Conservation (phyloP, 192 early-diverging fungal genomes). For the Entophlyctis luteolus region DNA sequence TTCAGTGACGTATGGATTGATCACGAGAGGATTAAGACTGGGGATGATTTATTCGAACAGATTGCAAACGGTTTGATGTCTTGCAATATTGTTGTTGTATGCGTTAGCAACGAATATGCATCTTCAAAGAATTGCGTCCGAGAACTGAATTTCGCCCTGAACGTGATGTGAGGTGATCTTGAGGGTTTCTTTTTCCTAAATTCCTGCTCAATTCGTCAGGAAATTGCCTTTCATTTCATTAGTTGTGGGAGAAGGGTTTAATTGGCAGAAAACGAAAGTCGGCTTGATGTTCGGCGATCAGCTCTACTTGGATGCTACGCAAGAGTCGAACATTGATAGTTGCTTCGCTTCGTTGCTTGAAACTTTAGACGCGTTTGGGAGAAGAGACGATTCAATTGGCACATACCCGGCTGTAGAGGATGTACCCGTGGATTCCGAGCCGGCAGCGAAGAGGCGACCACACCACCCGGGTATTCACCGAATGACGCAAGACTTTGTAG, state of each 20-base stretch:
- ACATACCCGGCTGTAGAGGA: no score
- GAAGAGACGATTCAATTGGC: no score
- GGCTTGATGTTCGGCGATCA: slow-evolving; percentile 10
- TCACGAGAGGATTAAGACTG: slow-evolving; percentile 6
- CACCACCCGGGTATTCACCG: no score
- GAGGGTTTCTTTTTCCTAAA: neutral
- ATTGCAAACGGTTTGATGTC: slow-evolving; percentile 25
- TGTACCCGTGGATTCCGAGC: no score
- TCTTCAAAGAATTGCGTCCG: slow-evolving; percentile 16
- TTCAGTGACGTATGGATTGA: slow-evolving; percentile 25
- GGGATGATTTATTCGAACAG: slow-evolving; percentile 25
- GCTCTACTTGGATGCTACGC: slow-evolving; percentile 11
- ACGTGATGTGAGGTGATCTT: slow-evolving; percentile 7
- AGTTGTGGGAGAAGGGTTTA: slow-evolving; percentile 16
- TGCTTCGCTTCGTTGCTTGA: no score
- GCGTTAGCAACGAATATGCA: slow-evolving; percentile 22
- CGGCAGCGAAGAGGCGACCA: no score
- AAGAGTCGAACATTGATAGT: no score
- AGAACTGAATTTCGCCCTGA: slow-evolving; percentile 24
- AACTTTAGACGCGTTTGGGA: no score
- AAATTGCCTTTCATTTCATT: slow-evolving; percentile 17
- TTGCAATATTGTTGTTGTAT: slow-evolving; percentile 10
- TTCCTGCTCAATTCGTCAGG: neutral
- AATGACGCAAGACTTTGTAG: neutral
- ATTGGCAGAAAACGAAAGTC: slow-evolving; percentile 27